Evolutionary conservation across 2,329 filamentous ascomycete species (phyloP).

Genomic region (Aspergillus intermedius): DNA sequence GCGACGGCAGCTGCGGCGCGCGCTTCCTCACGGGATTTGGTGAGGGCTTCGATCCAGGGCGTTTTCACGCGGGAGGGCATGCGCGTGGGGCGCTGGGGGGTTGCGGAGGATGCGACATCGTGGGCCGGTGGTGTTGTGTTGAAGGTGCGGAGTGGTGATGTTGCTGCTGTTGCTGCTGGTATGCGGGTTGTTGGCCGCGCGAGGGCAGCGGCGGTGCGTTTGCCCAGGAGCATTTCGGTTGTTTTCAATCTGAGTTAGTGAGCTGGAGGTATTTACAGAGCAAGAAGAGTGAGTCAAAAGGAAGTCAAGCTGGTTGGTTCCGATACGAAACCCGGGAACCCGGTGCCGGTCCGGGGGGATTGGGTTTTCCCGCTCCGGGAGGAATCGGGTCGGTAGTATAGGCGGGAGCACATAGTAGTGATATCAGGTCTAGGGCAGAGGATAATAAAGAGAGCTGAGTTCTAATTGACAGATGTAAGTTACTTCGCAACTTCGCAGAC

Average conservation of each 20-base stretch:
- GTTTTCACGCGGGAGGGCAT: conserved; percentile 56
- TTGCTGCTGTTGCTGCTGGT: too few species aligned
- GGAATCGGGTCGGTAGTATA: not conserved
- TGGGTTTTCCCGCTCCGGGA: not conserved
- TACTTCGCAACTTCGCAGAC: too few species aligned
- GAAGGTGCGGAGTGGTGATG: too few species aligned
- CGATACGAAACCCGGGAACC: not conserved
- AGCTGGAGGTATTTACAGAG: too few species aligned
- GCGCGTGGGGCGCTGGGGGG: conserved; percentile 27
- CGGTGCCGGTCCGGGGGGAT: not conserved
- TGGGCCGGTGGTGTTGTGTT: not conserved
- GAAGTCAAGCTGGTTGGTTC: conserved; percentile 2
- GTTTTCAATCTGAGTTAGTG: too few species aligned
- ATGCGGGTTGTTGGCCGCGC: too few species aligned
- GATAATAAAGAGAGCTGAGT: too few species aligned
- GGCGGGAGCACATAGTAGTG: not conserved
- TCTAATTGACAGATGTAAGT: too few species aligned
- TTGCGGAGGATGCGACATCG: not conserved
- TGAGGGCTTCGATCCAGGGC: conserved; percentile 63
- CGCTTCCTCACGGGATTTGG: conserved; percentile 44
- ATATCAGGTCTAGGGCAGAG: not conserved
- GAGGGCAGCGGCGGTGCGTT: too few species aligned
- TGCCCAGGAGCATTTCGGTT: too few species aligned
- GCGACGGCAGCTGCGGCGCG: conserved; percentile 5
- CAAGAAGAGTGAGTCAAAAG: too few species aligned